Evolutionary conservation across 805 yeast genomes (phyloP).

Genomic region (Pichia insulana): DNA sequence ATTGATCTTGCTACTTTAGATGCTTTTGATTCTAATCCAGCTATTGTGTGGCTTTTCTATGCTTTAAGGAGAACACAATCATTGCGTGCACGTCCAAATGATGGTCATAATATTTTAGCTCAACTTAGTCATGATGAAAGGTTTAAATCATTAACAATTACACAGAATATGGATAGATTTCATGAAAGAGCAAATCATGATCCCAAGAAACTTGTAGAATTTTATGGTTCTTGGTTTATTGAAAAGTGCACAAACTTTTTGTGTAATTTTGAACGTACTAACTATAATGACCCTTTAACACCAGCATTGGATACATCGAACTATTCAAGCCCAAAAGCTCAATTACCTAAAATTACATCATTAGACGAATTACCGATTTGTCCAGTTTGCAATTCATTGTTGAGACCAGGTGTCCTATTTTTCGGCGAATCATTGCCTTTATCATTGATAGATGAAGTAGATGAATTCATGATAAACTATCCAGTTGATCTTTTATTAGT

Average conservation of each 20-base stretch:
- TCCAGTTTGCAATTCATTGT: constrained; percentile 61
- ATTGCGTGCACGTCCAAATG: constrained; percentile 58
- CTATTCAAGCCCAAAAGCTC: constrained; percentile 8
- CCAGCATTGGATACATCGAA: constrained; percentile 16
- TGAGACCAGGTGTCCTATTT: constrained; percentile 92
- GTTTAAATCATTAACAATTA: constrained; percentile 50
- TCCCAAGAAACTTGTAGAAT: constrained; percentile 43
- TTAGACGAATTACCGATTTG: constrained; percentile 57
- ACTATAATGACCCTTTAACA: constrained; percentile 51
- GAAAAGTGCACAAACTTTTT: constrained; percentile 67
- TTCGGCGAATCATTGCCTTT: constrained; percentile 84
- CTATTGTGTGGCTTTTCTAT: constrained; percentile 86
- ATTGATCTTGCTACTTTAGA: constrained; percentile 88
- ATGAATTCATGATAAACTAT: constrained; percentile 51
- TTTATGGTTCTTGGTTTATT: constrained; percentile 74
- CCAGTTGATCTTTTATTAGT: constrained; percentile 68
- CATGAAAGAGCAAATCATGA: constrained; percentile 59
- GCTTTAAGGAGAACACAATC: constrained; percentile 60
- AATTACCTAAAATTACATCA: constrained; percentile 34
- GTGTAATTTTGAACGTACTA: constrained; percentile 49
- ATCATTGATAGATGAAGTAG: constrained; percentile 53
- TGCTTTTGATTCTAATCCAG: constrained; percentile 77
- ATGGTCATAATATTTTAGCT: constrained; percentile 65
- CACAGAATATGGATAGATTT: constrained; percentile 80
- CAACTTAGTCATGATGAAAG: constrained; percentile 39